phyloP scores from a whole-genome alignment of 1,139 yeast genomes.

The Taphrina confusa region DNA sequence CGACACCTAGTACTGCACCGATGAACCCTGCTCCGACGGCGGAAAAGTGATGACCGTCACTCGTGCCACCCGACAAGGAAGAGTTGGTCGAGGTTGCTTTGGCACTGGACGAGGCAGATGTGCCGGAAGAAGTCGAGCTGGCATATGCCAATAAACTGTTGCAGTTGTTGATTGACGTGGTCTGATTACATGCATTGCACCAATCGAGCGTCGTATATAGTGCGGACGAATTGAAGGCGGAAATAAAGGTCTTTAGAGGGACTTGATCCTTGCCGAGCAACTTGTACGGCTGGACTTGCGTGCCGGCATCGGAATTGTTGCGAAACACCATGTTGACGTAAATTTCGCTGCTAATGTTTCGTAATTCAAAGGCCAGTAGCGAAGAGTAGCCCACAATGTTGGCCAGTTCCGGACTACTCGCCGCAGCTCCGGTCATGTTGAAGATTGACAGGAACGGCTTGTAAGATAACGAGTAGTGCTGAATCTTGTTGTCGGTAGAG shows the following conservation, averaged over 20 bases:
- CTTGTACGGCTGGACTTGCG: neutral
- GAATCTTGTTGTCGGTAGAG: constrained; percentile 15
- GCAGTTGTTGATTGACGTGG: constrained; percentile 17
- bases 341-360: constrained; percentile 12
- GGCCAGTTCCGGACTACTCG: constrained; percentile 5
- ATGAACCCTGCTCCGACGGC: constrained; percentile 34
- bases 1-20: constrained; percentile 31
- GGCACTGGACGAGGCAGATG: neutral
- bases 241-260: constrained; percentile 10
- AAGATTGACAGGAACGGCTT: constrained; percentile 32
- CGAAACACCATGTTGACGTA: constrained; percentile 30
- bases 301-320: constrained; percentile 19
- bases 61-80: neutral
- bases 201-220: constrained; percentile 25
- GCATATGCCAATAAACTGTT: constrained; percentile 23
- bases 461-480: constrained; percentile 32
- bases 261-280: constrained; percentile 27
- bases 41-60: constrained; percentile 5
- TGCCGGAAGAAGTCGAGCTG: neutral
- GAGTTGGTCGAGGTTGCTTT: neutral
- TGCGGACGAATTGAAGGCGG: constrained; percentile 22
- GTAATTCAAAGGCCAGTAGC: constrained; percentile 26
- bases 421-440: constrained; percentile 34
- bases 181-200: constrained; percentile 31
- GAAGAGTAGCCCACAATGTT: constrained; percentile 24